Evolutionary conservation across 148 eudicot genomes (phyloP).

Genomic region (Arctostaphylos glauca): DNA sequence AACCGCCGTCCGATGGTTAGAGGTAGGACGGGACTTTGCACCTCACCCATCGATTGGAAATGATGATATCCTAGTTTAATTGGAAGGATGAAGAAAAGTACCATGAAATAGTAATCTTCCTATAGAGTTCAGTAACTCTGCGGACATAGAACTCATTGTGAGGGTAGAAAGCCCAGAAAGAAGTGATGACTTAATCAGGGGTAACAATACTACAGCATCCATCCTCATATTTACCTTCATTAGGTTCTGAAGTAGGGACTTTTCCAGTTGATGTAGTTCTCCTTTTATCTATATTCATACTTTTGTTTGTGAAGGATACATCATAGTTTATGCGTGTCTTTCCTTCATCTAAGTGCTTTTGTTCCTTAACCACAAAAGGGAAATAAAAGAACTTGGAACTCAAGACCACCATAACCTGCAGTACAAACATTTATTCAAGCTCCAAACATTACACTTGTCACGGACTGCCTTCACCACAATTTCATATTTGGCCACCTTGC

Average conservation of each 20-base stretch:
- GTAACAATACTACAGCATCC: background rate
- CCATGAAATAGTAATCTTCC: background rate
- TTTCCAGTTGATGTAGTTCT: background rate
- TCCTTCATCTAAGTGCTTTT: background rate
- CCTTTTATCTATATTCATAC: background rate
- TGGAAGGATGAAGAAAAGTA: background rate
- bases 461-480: background rate
- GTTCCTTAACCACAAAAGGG: background rate
- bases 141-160: background rate
- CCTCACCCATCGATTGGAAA: background rate
- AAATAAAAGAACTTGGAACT: background rate
- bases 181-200: background rate
- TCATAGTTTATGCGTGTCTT: background rate
- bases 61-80: background rate
- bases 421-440: background rate
- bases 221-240: background rate
- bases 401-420: conserved; percentile 10
- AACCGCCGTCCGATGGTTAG: too few relatives aligned
- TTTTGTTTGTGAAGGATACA: background rate
- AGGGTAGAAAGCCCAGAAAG: background rate
- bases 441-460: background rate
- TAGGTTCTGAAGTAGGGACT: background rate
- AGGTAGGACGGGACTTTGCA: too few relatives aligned
- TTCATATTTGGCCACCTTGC: background rate
- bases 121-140: background rate